These are phyloP conservation scores for Syzygium malaccense DNA, from an alignment of 441 rosid genomes.

Conservation along the genomic window DNA sequence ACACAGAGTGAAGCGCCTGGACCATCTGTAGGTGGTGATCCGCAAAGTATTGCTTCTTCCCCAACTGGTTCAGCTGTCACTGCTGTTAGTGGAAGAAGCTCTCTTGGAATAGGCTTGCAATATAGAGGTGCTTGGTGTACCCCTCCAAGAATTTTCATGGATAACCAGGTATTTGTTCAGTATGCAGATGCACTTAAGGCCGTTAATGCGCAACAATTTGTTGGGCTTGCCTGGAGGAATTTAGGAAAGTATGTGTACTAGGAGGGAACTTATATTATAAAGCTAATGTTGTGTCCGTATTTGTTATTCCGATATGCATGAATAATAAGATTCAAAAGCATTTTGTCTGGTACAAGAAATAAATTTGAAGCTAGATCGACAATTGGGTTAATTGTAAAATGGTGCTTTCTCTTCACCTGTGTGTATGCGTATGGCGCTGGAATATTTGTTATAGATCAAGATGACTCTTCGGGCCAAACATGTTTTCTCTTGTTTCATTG, in stretches of 20 bases:
- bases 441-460: neutral
- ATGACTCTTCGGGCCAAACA: neutral
- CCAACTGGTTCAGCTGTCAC: conserved; percentile 89
- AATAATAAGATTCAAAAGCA: neutral
- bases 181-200: neutral
- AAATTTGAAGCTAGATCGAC: neutral
- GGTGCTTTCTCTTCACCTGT: neutral
- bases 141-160: conserved; percentile 97
- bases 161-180: conserved; percentile 57
- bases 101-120: conserved; percentile 75
- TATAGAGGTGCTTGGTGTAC: conserved; percentile 92
- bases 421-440: neutral
- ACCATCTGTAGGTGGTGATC: conserved; percentile 57
- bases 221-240: neutral
- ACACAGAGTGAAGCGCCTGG: conserved; percentile 80
- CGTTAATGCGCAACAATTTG: neutral
- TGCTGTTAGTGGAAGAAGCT: conserved; percentile 89
- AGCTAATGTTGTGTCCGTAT: neutral
- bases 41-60: conserved; percentile 64
- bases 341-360: neutral
- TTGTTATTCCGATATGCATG: neutral
- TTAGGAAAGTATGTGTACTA: neutral
- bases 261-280: neutral
- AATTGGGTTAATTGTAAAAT: neutral
- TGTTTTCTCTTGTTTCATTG: neutral